Conservation (phyloP, 495 filamentous ascomycete species). For the Immersiella caudata region DNA sequence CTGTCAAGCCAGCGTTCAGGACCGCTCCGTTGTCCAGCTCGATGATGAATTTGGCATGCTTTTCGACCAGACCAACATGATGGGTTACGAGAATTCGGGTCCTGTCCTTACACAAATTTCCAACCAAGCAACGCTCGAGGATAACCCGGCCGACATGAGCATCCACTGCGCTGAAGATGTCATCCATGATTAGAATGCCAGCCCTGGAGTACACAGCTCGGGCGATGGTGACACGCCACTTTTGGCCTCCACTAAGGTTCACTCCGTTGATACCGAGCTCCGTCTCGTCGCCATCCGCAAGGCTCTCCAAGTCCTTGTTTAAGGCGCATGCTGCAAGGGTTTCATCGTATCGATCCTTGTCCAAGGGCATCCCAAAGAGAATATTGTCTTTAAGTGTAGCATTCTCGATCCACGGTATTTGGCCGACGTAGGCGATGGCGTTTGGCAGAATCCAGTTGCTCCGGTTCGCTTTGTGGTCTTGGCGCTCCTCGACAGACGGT, state of each 20-base stretch:
- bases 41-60: conserved; percentile 65
- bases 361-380: conserved; percentile 47
- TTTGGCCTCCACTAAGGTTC: conserved; percentile 83
- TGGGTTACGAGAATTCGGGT: conserved; percentile 30
- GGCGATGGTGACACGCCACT: conserved; percentile 78
- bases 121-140: conserved; percentile 21
- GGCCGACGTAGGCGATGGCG: conserved; percentile 26
- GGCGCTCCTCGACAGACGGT: conserved; percentile 2
- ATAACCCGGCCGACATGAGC: conserved; percentile 15
- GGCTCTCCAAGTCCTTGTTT: conserved; percentile 71
- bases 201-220: conserved; percentile 84
- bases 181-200: conserved; percentile 81
- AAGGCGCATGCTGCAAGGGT: conserved; percentile 80
- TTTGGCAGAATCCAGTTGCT: conserved; percentile 8
- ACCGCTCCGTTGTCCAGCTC: conserved; percentile 67
- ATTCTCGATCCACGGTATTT: conserved; percentile 47
- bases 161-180: conserved; percentile 82
- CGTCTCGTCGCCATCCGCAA: conserved; percentile 82
- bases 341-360: conserved; percentile 69
- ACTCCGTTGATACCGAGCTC: conserved; percentile 86
- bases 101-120: conserved; percentile 19
- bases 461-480: conserved; percentile 17
- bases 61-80: conserved; percentile 52
- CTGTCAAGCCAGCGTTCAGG: conserved; percentile 56
- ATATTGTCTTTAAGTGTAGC: conserved; percentile 52